These are phyloP conservation scores for Nicotiana tabacum DNA, from an alignment of 257 asterid genomes.

Conservation along the genomic window DNA sequence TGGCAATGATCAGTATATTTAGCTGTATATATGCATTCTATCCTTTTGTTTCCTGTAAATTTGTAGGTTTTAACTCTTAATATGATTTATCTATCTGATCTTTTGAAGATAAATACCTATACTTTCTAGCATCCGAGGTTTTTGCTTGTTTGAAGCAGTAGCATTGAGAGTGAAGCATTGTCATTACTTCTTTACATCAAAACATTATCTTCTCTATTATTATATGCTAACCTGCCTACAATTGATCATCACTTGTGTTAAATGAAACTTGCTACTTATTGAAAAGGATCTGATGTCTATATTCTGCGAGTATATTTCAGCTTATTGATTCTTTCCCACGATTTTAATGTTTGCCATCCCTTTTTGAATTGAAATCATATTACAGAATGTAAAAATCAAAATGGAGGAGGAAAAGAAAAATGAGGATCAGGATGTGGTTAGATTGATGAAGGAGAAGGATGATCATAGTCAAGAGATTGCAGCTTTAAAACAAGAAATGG, in stretches of 20 bases:
- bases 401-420: conserved; percentile 22
- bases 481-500: conserved; percentile 34
- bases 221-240: neutral
- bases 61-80: neutral
- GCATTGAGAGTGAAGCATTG: neutral
- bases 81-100: neutral
- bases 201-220: neutral
- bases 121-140: neutral
- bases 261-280: neutral
- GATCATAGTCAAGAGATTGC: conserved; percentile 31
- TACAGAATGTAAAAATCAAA: conserved; percentile 36
- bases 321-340: neutral
- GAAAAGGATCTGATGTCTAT: neutral
- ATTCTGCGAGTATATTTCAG: neutral
- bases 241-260: neutral
- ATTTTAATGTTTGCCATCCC: neutral
- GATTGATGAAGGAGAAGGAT: conserved; percentile 43
- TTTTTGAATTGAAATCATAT: neutral
- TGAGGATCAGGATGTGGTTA: conserved; percentile 37
- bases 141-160: neutral
- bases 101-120: neutral
- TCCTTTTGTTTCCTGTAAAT: neutral
- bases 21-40: neutral
- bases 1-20: neutral
- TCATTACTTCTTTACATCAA: neutral